A percentile compares a stretch with the other conserved stretches of the same genome.
Evolutionary conservation across 1,284 basidiomycete genomes (phyloP).

Genomic region (Hypsizygus ulmarius): DNA sequence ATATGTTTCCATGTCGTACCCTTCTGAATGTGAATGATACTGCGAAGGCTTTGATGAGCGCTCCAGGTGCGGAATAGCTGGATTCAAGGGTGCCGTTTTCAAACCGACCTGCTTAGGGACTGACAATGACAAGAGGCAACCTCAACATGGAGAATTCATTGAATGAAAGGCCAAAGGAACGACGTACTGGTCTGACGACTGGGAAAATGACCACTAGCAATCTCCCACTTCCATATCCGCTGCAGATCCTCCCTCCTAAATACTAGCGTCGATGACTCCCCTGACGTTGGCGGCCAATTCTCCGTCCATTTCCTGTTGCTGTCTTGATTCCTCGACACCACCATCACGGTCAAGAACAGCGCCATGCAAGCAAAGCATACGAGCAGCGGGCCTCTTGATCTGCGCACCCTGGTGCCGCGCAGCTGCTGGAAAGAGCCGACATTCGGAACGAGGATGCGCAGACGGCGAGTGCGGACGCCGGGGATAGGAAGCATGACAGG

Average conservation of each 20-base stretch:
- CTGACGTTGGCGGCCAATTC: constrained; percentile 42
- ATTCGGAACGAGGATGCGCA: constrained; percentile 53
- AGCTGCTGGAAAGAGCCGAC: constrained; percentile 40
- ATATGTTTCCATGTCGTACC: constrained; percentile 36
- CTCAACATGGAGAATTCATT: constrained; percentile 1
- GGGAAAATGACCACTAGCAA: constrained; percentile 72
- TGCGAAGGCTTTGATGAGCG: constrained; percentile 33
- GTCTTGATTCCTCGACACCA: constrained; percentile 40
- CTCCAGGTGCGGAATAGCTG: constrained; percentile 44
- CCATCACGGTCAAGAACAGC: constrained; percentile 40
- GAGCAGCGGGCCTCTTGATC: constrained; percentile 40
- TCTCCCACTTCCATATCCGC: constrained; percentile 78
- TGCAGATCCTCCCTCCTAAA: constrained; percentile 60
- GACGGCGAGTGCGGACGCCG: constrained; percentile 42
- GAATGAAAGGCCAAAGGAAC: constrained; percentile 1
- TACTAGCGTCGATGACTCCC: constrained; percentile 61
- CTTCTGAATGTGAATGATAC: constrained; percentile 31
- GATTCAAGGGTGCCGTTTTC: constrained; percentile 47
- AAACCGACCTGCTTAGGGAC: constrained; percentile 58
- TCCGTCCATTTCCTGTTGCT: constrained; percentile 34
- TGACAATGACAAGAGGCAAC: constrained; percentile 22
- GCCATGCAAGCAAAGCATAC: constrained; percentile 39
- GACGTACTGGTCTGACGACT: constrained; percentile 52
- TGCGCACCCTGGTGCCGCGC: constrained; percentile 40
- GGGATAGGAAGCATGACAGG: constrained; percentile 47